Percentiles rank a stretch among this genome's conserved stretches.
These are phyloP conservation scores for Debaryomyces coudertii DNA, from an alignment of 1,139 yeast species.

Conservation along the genomic window DNA sequence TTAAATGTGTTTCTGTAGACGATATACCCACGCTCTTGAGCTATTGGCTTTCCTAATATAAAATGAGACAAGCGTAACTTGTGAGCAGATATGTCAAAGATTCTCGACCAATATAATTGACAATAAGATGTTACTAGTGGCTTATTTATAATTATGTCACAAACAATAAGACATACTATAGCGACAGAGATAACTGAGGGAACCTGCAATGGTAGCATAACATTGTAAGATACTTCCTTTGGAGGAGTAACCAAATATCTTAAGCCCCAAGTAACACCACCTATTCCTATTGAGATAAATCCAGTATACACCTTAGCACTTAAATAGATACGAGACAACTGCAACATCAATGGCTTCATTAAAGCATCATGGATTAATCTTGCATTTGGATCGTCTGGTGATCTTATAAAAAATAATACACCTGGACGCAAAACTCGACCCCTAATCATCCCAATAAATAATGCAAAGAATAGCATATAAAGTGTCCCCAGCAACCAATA, in stretches of 20 bases:
- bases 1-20: slow-evolving; percentile 58
- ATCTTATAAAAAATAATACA: slow-evolving; percentile 84
- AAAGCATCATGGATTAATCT: slow-evolving; percentile 88
- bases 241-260: slow-evolving; percentile 39
- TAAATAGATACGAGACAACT: slow-evolving; percentile 70
- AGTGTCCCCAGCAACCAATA: slow-evolving; percentile 82
- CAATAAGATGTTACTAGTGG: slow-evolving; percentile 37
- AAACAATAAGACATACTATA: slow-evolving; percentile 13
- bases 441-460: slow-evolving; percentile 84
- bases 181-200: slow-evolving; percentile 15
- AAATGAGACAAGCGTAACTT: slow-evolving; percentile 76
- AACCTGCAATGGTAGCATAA: slow-evolving; percentile 27
- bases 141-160: slow-evolving; percentile 16
- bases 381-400: slow-evolving; percentile 93
- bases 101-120: slow-evolving; percentile 61
- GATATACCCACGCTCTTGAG: slow-evolving; percentile 74
- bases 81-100: slow-evolving; percentile 59
- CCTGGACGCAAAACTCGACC: slow-evolving; percentile 79
- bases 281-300: slow-evolving; percentile 76
- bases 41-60: slow-evolving; percentile 66
- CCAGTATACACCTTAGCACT: slow-evolving; percentile 78
- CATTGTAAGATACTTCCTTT: slow-evolving; percentile 19
- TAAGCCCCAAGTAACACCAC: slow-evolving; percentile 60
- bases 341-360: slow-evolving; percentile 71
- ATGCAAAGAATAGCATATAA: slow-evolving; percentile 86